Evolutionary conservation across 2,329 filamentous ascomycete genomes (phyloP).

Genomic region (Trichoderma oligosporum): DNA sequence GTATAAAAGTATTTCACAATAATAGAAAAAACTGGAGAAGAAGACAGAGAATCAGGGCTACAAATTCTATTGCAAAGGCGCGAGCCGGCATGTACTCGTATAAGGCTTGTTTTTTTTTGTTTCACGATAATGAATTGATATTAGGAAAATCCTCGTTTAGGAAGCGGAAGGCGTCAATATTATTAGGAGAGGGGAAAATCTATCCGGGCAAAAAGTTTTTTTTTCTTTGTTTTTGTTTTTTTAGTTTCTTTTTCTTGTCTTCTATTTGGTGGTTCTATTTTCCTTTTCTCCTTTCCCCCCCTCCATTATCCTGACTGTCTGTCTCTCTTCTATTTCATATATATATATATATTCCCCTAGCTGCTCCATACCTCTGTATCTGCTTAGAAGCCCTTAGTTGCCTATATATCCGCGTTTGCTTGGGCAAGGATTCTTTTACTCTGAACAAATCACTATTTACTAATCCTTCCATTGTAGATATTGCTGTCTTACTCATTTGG

Average conservation of each 20-base stretch:
- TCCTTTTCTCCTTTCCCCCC: not conserved
- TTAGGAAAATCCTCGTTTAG: slow-evolving; percentile 23
- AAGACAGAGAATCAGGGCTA: slow-evolving; percentile 1
- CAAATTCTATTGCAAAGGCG: slow-evolving; percentile 13
- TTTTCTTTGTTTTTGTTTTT: slow-evolving; percentile 25
- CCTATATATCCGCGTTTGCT: too few species aligned
- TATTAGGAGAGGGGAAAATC: slow-evolving; percentile 21
- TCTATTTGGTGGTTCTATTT: not conserved
- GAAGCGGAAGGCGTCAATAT: slow-evolving; percentile 29
- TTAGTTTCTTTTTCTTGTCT: slow-evolving; percentile 13
- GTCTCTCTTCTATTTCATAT: not conserved
- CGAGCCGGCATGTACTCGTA: slow-evolving; percentile 17
- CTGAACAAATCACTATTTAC: too few species aligned
- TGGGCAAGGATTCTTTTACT: too few species aligned
- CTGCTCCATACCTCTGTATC: too few species aligned
- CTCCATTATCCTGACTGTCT: too few species aligned
- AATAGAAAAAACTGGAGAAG: not conserved
- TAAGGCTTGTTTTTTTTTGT: not conserved
- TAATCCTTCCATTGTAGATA: too few species aligned
- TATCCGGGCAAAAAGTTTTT: slow-evolving; percentile 26
- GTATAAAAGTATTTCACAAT: not conserved
- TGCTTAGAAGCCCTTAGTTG: too few species aligned
- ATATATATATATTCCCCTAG: too few species aligned
- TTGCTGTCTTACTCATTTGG: not conserved
- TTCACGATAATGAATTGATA: slow-evolving; percentile 10